Evolutionary conservation across 306 rosid species (phyloP).

Genomic region (Cucurbita ficifolia): DNA sequence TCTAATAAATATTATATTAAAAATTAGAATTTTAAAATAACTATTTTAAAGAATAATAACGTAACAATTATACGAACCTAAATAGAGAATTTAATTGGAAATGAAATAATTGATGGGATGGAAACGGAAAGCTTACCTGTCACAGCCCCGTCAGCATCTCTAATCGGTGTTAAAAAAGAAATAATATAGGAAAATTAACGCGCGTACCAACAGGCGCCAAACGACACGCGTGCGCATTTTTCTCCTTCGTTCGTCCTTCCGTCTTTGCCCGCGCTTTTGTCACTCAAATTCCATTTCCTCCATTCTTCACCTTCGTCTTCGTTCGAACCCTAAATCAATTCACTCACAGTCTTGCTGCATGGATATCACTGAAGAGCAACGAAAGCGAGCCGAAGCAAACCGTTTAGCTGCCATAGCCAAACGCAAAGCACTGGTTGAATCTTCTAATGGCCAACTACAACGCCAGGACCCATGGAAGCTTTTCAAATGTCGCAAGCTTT

Average conservation of each 20-base stretch:
- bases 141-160: no score
- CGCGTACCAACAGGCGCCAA: not conserved
- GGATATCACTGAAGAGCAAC: slow-evolving; percentile 67
- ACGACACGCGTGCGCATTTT: not conserved
- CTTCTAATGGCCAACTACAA: slow-evolving; percentile 9
- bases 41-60: no score
- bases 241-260: not conserved
- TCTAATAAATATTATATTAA: no score
- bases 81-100: no score
- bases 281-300: not conserved
- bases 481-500: slow-evolving; percentile 58
- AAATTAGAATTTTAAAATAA: no score
- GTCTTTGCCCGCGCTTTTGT: not conserved
- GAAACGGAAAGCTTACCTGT: no score
- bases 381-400: slow-evolving; percentile 54
- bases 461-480: slow-evolving; percentile 37
- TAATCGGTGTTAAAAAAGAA: no score
- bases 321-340: not conserved
- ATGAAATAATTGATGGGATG: no score
- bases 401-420: slow-evolving; percentile 65
- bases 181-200: not conserved
- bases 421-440: slow-evolving; percentile 46
- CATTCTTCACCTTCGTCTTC: not conserved
- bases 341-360: slow-evolving; percentile 4
- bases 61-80: no score